phyloP scores from a whole-genome alignment of 768 basidiomycete species.

The Coprinopsis marcescibilis region DNA sequence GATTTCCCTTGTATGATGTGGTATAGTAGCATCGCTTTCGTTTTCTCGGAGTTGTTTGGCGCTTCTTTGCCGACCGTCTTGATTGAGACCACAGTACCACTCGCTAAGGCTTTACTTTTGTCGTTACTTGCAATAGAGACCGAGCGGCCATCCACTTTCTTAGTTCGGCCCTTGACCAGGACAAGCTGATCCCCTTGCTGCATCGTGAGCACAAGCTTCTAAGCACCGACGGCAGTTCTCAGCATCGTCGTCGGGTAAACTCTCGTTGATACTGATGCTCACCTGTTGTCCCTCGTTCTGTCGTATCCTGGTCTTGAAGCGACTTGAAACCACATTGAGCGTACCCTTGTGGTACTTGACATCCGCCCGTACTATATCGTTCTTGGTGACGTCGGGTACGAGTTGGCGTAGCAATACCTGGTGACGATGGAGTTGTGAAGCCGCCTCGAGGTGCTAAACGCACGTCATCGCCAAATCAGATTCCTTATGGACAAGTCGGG shows the following conservation, averaged over 20 bases:
- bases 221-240: background rate
- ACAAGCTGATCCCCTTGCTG: conserved; percentile 9
- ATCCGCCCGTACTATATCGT: conserved; percentile 36
- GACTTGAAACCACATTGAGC: conserved; percentile 29
- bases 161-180: conserved; percentile 18
- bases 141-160: conserved; percentile 33
- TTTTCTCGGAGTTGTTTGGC: conserved; percentile 42
- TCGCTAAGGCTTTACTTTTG: conserved; percentile 11
- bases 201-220: conserved; percentile 20
- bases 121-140: conserved; percentile 22
- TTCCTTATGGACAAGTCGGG: too few species aligned
- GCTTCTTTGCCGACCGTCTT: conserved; percentile 42
- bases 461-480: too few species aligned
- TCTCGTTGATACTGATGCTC: background rate
- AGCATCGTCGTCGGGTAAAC: background rate
- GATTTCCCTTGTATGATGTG: conserved; percentile 20
- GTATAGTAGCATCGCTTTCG: conserved; percentile 22
- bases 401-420: conserved; percentile 29
- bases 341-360: conserved; percentile 23
- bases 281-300: conserved; percentile 22
- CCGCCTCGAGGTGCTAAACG: conserved; percentile 35
- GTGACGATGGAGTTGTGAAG: conserved; percentile 35
- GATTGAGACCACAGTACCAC: conserved; percentile 27
- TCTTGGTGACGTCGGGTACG: conserved; percentile 41
- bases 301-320: conserved; percentile 41